Conservation (phyloP, 805 yeast genomes). For the Zygotorulaspora chibaensis region DNA sequence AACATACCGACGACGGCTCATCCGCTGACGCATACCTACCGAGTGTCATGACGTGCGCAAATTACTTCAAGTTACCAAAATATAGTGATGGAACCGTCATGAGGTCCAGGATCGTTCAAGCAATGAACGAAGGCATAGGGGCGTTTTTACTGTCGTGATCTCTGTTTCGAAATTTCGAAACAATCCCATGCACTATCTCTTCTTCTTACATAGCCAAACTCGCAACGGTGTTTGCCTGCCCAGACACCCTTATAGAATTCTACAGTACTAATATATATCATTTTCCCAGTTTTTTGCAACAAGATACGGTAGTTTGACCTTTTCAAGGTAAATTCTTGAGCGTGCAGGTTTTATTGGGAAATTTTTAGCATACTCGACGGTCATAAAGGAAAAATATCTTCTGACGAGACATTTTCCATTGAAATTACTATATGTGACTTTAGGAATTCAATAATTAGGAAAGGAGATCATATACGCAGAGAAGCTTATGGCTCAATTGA, state of each 20-base stretch:
- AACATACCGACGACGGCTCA: slow-evolving; percentile 67
- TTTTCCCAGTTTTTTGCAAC: neutral
- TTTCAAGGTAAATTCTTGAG: neutral
- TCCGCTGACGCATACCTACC: slow-evolving; percentile 80
- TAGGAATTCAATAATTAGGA: neutral
- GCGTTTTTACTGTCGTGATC: slow-evolving; percentile 70
- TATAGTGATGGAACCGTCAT: slow-evolving; percentile 63
- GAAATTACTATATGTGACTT: neutral
- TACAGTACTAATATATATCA: neutral
- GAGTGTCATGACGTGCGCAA: slow-evolving; percentile 98
- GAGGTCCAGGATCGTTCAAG: slow-evolving; percentile 55
- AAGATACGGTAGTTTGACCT: neutral
- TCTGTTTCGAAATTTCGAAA: neutral
- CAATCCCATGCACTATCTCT: too few species aligned
- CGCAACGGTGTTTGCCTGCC: neutral
- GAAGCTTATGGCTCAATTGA: neutral
- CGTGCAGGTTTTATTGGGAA: neutral
- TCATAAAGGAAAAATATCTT: neutral
- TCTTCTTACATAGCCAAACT: neutral
- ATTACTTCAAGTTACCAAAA: slow-evolving; percentile 83
- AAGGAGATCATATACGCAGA: neutral
- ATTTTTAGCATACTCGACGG: slow-evolving; percentile 1
- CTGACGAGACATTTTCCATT: neutral
- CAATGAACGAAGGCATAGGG: slow-evolving; percentile 84
- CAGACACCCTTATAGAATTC: neutral